Base-by-base conservation (phyloP, 129 eudicot species). In the Artemisia argyi region DNA sequence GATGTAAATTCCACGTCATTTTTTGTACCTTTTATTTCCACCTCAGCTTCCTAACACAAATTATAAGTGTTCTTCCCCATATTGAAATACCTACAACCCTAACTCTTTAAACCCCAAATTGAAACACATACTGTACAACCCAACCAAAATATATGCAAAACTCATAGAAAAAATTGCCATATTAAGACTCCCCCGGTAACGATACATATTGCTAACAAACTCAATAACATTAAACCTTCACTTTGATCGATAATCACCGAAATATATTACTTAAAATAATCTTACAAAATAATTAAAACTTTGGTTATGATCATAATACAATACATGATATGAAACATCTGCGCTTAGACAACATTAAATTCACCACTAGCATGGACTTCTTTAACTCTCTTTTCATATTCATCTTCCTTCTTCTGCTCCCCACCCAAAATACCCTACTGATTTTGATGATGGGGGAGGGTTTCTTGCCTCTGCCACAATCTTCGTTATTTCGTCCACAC, bases 331-430 rank as follows among this genome's bases (percentile, higher is more conserved):
- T 47, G 49, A 42, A 11, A 39, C n/a, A 24, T 67, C 9, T 42
- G 24, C 30, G 30, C 62, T 69, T 56, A 80, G 8, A 75, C 65
- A 5, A 83, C 26, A 60, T 70, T 65, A 51, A 79, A 89, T 57
- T 89, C 96, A 57, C 92, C 96, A 63, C 92, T 86, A 30, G 89
- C 92, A 75, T 86, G 96, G 65, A 86, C 89, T 30, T 74, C 68
- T 61, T 80, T 89, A 1, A 89, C 96, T 16, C 88, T 88, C 71
- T 80, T 86, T 4, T 89, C 96, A 47, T 89, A 89, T 73, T 81
- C 89, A 30, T 85, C 91, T 54, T 88, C 90, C 85, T 11, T 83
- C 87, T 66, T 86, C 87, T 16, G 50, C 75, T 68, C 88, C 96
- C 89, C 85, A 82, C 1, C 85, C 91, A 47, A 87, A 89, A 22